Conservation (phyloP, 2,329 filamentous ascomycete genomes). For the Fonsecaea pugnacius region DNA sequence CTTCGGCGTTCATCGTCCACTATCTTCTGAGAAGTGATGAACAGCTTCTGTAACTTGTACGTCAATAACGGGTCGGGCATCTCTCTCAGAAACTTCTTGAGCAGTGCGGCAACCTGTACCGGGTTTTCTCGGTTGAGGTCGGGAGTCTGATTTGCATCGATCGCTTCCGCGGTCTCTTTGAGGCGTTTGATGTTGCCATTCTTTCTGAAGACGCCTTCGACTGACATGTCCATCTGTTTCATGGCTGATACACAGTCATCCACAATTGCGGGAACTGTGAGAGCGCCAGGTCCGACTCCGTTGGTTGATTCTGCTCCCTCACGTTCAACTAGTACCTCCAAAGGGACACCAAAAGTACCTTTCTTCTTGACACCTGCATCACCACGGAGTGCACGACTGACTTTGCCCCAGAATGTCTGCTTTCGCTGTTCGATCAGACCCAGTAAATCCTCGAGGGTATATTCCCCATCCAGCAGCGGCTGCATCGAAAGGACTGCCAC, state of each 20-base stretch:
- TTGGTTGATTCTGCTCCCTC: constrained; percentile 98
- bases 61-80: constrained; percentile 94
- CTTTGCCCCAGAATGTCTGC: constrained; percentile 96
- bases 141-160: constrained; percentile 84
- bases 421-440: constrained; percentile 92
- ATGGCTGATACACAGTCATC: constrained; percentile 93
- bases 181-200: constrained; percentile 97
- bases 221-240: constrained; percentile 98
- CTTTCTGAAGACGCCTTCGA: constrained; percentile 98
- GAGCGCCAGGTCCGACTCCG: constrained; percentile 86
- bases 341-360: constrained; percentile 85
- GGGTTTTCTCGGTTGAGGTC: constrained; percentile 87
- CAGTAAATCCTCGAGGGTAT: constrained; percentile 90
- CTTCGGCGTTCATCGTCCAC: constrained; percentile 78
- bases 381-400: constrained; percentile 93
- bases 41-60: constrained; percentile 89
- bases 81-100: constrained; percentile 94
- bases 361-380: constrained; percentile 83
- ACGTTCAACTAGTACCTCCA: constrained; percentile 87
- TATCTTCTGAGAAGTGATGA: constrained; percentile 88
- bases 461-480: constrained; percentile 84
- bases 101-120: constrained; percentile 86
- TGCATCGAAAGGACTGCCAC: constrained; percentile 95
- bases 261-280: constrained; percentile 91
- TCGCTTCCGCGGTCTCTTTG: constrained; percentile 80